Evolutionary conservation across 2,329 filamentous ascomycete genomes (phyloP).

Genomic region (Clarireedia sp.): DNA sequence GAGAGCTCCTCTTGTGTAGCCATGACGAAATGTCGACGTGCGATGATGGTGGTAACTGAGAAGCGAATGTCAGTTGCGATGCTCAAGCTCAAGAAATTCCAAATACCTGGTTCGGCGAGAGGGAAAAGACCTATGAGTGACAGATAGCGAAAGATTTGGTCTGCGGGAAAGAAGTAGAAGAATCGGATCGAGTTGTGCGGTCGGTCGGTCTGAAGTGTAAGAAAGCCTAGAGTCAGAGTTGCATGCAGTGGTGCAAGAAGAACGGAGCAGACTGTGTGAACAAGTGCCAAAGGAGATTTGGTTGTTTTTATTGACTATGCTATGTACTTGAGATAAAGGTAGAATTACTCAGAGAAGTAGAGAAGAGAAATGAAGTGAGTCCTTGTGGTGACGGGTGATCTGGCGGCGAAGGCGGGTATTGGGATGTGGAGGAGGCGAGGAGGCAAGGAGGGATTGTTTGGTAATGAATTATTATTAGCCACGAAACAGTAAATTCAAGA

Average conservation of each 20-base stretch:
- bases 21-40: slow-evolving; percentile 29
- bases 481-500: not conserved
- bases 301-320: slow-evolving; percentile 44
- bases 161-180: not conserved
- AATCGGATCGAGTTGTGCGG: slow-evolving; percentile 3
- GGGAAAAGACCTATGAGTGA: slow-evolving; percentile 18
- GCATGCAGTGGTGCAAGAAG: slow-evolving; percentile 22
- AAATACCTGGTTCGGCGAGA: slow-evolving; percentile 26
- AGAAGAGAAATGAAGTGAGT: slow-evolving; percentile 20
- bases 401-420: slow-evolving; percentile 9
- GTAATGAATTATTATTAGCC: slow-evolving; percentile 4
- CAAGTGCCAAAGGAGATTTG: slow-evolving; percentile 22
- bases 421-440: slow-evolving; percentile 7
- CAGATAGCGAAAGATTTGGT: slow-evolving; percentile 20
- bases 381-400: not conserved
- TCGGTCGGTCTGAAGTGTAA: slow-evolving; percentile 17
- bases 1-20: slow-evolving; percentile 75
- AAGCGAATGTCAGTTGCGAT: not conserved
- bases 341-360: slow-evolving; percentile 12
- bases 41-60: not conserved
- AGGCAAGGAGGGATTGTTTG: slow-evolving; percentile 7
- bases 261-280: slow-evolving; percentile 28
- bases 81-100: slow-evolving; percentile 12
- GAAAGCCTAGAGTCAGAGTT: slow-evolving; percentile 25
- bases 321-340: slow-evolving; percentile 34